A percentile compares a stretch with the other conserved stretches of the same genome.
These are phyloP conservation scores for Clonostachys chloroleuca DNA, from an alignment of 2,329 filamentous ascomycete species.

Conservation along the genomic window DNA sequence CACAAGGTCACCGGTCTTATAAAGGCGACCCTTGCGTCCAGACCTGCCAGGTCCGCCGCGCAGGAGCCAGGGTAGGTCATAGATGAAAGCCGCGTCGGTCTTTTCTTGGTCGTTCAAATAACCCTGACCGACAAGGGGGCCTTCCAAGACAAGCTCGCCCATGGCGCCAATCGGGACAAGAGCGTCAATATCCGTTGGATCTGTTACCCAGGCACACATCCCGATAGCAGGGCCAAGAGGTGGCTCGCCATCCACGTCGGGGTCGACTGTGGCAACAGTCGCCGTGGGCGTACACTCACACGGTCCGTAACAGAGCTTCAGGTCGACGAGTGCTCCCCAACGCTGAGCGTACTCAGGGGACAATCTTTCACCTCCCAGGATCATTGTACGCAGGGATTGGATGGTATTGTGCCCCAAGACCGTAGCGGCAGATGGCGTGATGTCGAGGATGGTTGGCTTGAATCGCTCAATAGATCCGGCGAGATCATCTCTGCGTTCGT, in stretches of 20 bases:
- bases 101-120: slow-evolving; percentile 33
- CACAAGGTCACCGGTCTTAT: slow-evolving; percentile 42
- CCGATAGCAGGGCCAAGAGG: slow-evolving; percentile 4
- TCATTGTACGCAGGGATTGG: slow-evolving; percentile 7
- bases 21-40: slow-evolving; percentile 45
- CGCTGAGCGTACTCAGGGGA: neutral
- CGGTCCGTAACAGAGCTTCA: slow-evolving; percentile 41
- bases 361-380: slow-evolving; percentile 13
- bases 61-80: slow-evolving; percentile 5
- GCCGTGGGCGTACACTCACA: slow-evolving; percentile 28
- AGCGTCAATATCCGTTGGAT: slow-evolving; percentile 4
- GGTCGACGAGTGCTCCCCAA: slow-evolving; percentile 9
- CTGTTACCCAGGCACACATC: slow-evolving; percentile 9
- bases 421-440: slow-evolving; percentile 6
- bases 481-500: slow-evolving; percentile 4
- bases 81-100: slow-evolving; percentile 20
- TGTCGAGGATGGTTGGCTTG: slow-evolving; percentile 1
- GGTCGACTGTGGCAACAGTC: slow-evolving; percentile 28
- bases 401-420: slow-evolving; percentile 2
- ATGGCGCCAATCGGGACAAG: slow-evolving; percentile 9
- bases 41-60: slow-evolving; percentile 7
- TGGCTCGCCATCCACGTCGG: slow-evolving; percentile 23
- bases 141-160: slow-evolving; percentile 12
- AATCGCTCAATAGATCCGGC: slow-evolving; percentile 5
- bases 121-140: slow-evolving; percentile 35